phyloP scores from a whole-genome alignment of 768 basidiomycete genomes.

The Suillus discolor region DNA sequence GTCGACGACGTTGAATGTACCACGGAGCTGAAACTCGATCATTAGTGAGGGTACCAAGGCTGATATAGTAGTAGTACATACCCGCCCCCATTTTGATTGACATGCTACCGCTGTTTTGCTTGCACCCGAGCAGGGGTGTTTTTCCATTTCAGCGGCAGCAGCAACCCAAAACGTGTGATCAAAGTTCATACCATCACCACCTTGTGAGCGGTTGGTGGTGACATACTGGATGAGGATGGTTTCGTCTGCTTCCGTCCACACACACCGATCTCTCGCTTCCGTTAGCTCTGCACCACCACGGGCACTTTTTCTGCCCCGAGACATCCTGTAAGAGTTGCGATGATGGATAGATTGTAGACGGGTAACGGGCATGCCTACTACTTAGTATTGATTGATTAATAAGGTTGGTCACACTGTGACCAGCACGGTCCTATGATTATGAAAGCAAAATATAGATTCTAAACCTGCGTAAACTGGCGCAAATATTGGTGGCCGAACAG shows the following conservation, averaged over 20 bases:
- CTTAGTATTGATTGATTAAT: background rate
- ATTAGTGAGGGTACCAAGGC: background rate
- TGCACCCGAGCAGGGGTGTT: background rate
- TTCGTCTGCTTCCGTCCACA: background rate
- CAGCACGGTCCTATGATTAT: too few relatives aligned
- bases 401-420: background rate
- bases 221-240: background rate
- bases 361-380: background rate
- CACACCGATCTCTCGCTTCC: background rate
- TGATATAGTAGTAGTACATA: background rate
- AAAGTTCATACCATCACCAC: background rate
- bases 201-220: background rate
- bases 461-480: too few relatives aligned
- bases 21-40: background rate
- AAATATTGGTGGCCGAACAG: too few relatives aligned
- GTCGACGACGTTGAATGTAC: background rate
- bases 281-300: background rate
- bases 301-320: background rate
- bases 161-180: background rate
- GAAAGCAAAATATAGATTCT: too few relatives aligned
- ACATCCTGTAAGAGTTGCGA: background rate
- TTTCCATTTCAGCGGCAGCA: background rate
- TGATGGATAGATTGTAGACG: background rate
- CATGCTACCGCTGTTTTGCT: background rate
- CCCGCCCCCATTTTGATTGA: background rate